Evolutionary conservation across 768 basidiomycete species (phyloP), one percentile per base, ranked within the genome.

Genomic region (Leucogyrophana mollusca): DNA sequence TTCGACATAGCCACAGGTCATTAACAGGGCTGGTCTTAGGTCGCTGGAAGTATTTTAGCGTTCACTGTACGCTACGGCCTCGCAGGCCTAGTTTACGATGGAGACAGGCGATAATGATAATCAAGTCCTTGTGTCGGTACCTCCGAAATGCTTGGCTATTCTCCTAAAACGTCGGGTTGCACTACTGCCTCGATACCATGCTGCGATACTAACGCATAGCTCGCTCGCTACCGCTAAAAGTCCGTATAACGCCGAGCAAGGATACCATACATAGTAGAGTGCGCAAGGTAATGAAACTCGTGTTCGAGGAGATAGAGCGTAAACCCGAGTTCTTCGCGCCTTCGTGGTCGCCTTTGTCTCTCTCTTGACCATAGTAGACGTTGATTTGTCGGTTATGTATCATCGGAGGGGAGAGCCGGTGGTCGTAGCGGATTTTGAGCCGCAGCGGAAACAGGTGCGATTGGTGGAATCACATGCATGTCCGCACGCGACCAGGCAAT

Each of bases 41-140:
- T 85, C 49, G 69, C 73, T 9, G 89, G 94, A 36, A 96, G 92
- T 64, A 56, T 80, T 4, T 44, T 89, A 9, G 96, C 91, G 7
- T 98, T 98, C 64, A 71, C 77, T 17, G 79, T 98, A 24, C 76
- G 95, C 56, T 97, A 99, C 57, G 94, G 94, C 8, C 74, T 94
- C 10, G 93, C 92, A 3, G 79, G 87, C 38, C 73, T 95, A 45
- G 77, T 96, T 35, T 99, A 96, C 61, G 94, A 95, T 58, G 93
- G 91, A 9, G 91, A 93, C 69, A 76, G 94, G 61, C 73, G 91
- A 61, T 93, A 73, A 66, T 38, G 14, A 8, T 17, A 27, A 16
- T 21, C 7, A 25, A 25, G n/a, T n/a, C n/a, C 40, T 3, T 42
- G 22, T 24, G 11, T 42, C 27, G 13, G 6, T 30, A 30, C 27